Base-by-base conservation (phyloP, 2,329 filamentous ascomycete genomes). In the Phialophora verrucosa region DNA sequence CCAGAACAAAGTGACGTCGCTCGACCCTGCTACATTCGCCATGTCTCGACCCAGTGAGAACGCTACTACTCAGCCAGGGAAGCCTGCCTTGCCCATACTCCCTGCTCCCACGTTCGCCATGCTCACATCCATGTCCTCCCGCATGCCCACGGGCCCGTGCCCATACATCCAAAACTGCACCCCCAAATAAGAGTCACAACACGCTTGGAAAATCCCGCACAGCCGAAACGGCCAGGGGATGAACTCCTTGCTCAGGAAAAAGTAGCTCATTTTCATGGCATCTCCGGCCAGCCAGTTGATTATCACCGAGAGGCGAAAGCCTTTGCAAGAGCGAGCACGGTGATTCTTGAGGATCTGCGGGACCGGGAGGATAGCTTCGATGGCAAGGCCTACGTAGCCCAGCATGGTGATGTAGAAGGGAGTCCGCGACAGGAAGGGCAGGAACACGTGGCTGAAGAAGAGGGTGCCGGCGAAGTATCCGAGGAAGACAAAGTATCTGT, bases 391-490 rank as follows among this genome's bases (percentile, higher is more conserved):
- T 31, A 78, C 66, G 62, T 78, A 80, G 55, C 82, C 82, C 32
- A 83, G 75, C 31, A 81, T 59, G 32, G 76, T 75, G 69, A 80
- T 81, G 60, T 83, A 83, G 62, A 74, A 69, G 31, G 76, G 66
- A 1, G 81, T 79, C 17, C 78, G 63, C 3, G 79, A 74, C n/a
- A 83, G 79, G 1, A 81, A 78, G 2, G 82, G 81, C 23, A 88
- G 74, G 32, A 87, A 74, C 17, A 87, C 63, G 65, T 88, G 86
- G 49, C 88, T 75, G 14, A 83, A 77, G 47, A 84, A 75, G 38
- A 89, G 77, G 0, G 56, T 79, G 80, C 23, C 67, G 35, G 38
- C 53, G 32, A 54, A 62, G 59, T 62, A 74, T 47, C 66, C 62
- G 54, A 65, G 55, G 64, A 68, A 68, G 38, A 59, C 27, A 47